These are phyloP conservation scores for Cryptococcus sp. DNA, from an alignment of 1,284 basidiomycete genomes.

Conservation along the genomic window DNA sequence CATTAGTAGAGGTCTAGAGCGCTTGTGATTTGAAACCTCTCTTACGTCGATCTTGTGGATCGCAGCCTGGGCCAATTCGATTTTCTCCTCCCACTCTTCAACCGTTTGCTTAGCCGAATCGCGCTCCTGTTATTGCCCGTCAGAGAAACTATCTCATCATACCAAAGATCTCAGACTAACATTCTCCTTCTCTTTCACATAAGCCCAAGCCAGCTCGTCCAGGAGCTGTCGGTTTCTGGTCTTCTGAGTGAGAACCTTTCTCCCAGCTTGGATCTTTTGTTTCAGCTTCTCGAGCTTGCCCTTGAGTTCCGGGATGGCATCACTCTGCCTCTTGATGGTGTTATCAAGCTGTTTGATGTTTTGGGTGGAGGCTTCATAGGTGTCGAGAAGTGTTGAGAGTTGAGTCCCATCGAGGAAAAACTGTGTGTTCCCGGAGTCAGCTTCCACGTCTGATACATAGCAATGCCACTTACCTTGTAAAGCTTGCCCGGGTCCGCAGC, in stretches of 20 bases:
- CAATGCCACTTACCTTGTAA: slow-evolving; percentile 65
- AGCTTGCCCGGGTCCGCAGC: slow-evolving; percentile 80
- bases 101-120: slow-evolving; percentile 8
- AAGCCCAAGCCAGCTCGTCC: slow-evolving; percentile 83
- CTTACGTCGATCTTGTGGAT: slow-evolving; percentile 15
- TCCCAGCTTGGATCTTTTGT: slow-evolving; percentile 18
- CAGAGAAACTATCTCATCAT: neutral
- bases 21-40: neutral
- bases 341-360: slow-evolving; percentile 24
- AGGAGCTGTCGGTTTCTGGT: slow-evolving; percentile 9
- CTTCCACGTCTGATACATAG: neutral
- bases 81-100: slow-evolving; percentile 26
- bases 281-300: slow-evolving; percentile 15
- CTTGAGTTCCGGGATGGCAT: slow-evolving; percentile 23
- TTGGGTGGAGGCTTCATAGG: slow-evolving; percentile 71
- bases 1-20: neutral
- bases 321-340: slow-evolving; percentile 19
- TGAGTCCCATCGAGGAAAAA: slow-evolving; percentile 95
- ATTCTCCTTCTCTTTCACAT: slow-evolving; percentile 69
- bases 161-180: slow-evolving; percentile 45
- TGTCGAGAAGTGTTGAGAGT: slow-evolving; percentile 77
- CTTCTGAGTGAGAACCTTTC: slow-evolving; percentile 43
- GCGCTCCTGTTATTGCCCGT: slow-evolving; percentile 9
- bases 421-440: slow-evolving; percentile 50
- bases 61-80: slow-evolving; percentile 17